Evolutionary conservation across 139 green algal species (phyloP).

Genomic region (Helicosporidium sp.): DNA sequence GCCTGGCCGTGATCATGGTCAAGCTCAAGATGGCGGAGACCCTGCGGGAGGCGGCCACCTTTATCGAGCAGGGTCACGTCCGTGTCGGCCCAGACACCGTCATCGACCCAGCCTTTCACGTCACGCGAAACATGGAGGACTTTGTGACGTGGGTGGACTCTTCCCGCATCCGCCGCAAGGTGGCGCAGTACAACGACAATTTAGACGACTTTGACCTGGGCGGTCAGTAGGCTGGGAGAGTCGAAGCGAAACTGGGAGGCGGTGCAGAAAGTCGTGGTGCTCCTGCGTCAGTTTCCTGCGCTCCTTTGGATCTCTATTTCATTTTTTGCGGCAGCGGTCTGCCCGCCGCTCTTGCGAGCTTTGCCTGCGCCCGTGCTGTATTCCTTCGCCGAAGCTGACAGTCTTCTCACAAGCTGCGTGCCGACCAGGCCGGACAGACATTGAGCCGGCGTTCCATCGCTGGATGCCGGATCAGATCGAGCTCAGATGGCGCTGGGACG

Average conservation of each 20-base stretch:
- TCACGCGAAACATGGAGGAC: slow-evolving; percentile 85
- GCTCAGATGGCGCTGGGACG: no score
- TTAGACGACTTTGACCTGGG: slow-evolving; percentile 83
- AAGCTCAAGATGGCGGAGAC: slow-evolving; percentile 80
- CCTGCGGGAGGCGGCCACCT: slow-evolving; percentile 71
- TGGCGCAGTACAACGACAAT: slow-evolving; percentile 84
- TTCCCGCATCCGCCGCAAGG: slow-evolving; percentile 85
- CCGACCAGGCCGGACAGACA: no score
- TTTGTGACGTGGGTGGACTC: slow-evolving; percentile 96
- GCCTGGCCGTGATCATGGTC: slow-evolving; percentile 85
- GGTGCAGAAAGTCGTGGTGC: no score
- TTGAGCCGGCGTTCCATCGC: no score
- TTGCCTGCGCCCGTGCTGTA: no score
- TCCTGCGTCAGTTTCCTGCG: no score
- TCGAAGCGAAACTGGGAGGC: no score
- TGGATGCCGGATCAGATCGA: no score
- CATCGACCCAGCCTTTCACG: slow-evolving; percentile 11
- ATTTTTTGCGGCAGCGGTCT: neutral
- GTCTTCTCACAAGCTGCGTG: no score
- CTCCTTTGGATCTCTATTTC: no score
- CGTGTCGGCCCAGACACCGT: slow-evolving; percentile 76
- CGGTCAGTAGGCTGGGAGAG: neutral
- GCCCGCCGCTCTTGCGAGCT: neutral
- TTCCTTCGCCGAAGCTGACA: no score
- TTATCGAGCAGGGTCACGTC: slow-evolving; percentile 92